Percentiles rank a stretch among this genome's conserved stretches.
phyloP scores from a whole-genome alignment of 1,284 basidiomycete species.

The Boletus albobrunnescens region DNA sequence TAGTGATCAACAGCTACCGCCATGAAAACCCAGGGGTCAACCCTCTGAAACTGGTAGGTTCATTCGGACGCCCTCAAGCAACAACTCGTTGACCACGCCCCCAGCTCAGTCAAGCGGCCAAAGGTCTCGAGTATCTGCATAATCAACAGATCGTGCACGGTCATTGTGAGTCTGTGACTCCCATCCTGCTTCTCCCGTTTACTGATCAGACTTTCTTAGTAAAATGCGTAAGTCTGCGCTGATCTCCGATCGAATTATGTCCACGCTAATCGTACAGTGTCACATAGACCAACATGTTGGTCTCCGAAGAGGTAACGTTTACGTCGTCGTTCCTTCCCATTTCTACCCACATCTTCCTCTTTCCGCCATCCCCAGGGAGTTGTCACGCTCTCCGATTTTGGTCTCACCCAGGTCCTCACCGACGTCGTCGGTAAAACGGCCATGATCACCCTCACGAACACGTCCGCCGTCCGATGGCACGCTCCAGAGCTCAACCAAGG shows the following conservation, averaged over 20 bases:
- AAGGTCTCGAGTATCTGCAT: conserved; percentile 53
- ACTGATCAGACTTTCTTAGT: conserved; percentile 35
- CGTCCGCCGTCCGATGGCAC: conserved; percentile 50
- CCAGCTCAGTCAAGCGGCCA: conserved; percentile 47
- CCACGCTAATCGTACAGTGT: conserved; percentile 6
- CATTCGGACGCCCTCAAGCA: background rate
- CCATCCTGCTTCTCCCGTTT: background rate
- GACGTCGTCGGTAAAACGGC: conserved; percentile 46
- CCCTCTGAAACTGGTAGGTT: conserved; percentile 41
- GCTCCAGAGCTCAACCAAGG: conserved; percentile 53
- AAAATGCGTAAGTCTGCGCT: conserved; percentile 49
- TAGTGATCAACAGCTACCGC: conserved; percentile 36
- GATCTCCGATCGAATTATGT: background rate
- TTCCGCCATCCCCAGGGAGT: conserved; percentile 35
- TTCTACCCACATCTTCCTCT: background rate
- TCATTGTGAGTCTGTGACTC: conserved; percentile 41
- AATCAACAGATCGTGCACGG: conserved; percentile 48
- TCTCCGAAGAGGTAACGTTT: conserved; percentile 35
- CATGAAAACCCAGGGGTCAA: conserved; percentile 35
- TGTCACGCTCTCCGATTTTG: conserved; percentile 57
- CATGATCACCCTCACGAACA: conserved; percentile 41
- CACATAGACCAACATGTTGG: conserved; percentile 52
- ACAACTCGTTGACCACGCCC: conserved; percentile 1
- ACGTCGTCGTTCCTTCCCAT: background rate
- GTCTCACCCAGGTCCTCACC: conserved; percentile 55